Percentiles rank a stretch among this genome's conserved stretches.
These are phyloP conservation scores for Phytophthora pinifolia DNA, from an alignment of 352 stramenopile genomes.

Conservation along the genomic window DNA sequence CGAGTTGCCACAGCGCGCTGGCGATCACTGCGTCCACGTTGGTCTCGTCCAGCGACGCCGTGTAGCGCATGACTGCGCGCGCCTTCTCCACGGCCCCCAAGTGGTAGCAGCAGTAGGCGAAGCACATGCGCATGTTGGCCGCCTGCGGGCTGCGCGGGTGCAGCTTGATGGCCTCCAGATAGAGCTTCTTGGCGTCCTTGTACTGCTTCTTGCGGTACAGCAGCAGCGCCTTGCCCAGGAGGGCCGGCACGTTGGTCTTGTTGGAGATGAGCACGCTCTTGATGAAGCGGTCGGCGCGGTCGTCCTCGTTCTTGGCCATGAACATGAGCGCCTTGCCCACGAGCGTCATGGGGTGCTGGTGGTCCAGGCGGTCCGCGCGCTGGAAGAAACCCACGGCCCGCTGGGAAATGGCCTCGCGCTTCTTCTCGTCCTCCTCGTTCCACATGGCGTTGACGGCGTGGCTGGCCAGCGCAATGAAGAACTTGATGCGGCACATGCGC, in stretches of 20 bases:
- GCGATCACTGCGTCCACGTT: constrained; percentile 96
- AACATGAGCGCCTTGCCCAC: constrained; percentile 93
- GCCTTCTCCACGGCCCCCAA: constrained; percentile 91
- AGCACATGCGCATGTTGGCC: constrained; percentile 93
- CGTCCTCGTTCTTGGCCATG: constrained; percentile 91
- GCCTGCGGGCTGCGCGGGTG: constrained; percentile 91
- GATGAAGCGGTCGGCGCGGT: constrained; percentile 89
- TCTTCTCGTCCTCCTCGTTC: constrained; percentile 90
- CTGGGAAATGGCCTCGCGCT: constrained; percentile 76
- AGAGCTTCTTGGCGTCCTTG: constrained; percentile 91
- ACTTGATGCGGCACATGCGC: constrained; percentile 87
- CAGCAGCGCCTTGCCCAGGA: constrained; percentile 84
- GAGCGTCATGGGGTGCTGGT: constrained; percentile 89
- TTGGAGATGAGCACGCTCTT: constrained; percentile 91
- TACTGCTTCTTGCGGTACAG: constrained; percentile 90
- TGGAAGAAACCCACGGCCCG: constrained; percentile 86
- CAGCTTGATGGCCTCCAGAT: constrained; percentile 93
- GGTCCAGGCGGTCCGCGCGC: constrained; percentile 85
- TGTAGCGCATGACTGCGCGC: constrained; percentile 83
- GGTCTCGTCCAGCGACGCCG: constrained; percentile 79
- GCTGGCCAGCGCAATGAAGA: constrained; percentile 85
- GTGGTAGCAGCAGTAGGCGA: constrained; percentile 96
- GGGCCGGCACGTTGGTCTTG: constrained; percentile 86
- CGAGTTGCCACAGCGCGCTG: constrained; percentile 91
- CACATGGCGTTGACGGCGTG: constrained; percentile 89